Base-by-base conservation (phyloP, 208 protist species). In the Leishmania aethiopica region DNA sequence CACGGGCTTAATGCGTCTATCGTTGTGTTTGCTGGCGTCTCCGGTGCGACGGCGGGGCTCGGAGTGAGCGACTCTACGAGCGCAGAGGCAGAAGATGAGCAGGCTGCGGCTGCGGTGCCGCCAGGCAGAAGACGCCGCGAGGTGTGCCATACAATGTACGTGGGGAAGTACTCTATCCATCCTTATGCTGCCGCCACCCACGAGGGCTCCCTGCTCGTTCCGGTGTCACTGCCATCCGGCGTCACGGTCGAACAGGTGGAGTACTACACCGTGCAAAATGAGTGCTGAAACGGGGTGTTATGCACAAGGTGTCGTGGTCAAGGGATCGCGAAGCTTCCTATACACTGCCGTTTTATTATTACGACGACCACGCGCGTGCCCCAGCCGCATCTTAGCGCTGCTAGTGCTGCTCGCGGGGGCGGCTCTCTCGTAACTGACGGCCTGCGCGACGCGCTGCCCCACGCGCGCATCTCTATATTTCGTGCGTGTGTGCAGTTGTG, bases 121-220 rank as follows among this genome's bases (percentile, higher is more conserved):
- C 49, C 69, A 35, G 5, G 8, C 40, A 25, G 49, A 62, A 42
- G 73, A 25, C 17, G 15, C 28, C 57, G 57, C 55, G 57, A 42
- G 49, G 57, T 69, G 22, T 59, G 17, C n/a, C 55, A 78, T 40
- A 49, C 57, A 19, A 78, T 89, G 81, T 91, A 90, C 60, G 77
- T 89, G 47, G 89, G 89, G 10, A 80, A 83, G 42, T 88, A 93
- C 74, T 66, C 67, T 28, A 66, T 88, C 2, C 77, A 77, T 57
- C 78, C 75, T 6, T 69, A 66, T 15, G 73, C 77, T 45, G 53
- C 11, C 49, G 51, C 83, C 4, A 83, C 35, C 5, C 77, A 83
- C 66, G 67, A 86, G 6, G 83, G 47, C n/a, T 55, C 73, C 7
- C 1, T 86, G n/a, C 78, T 82, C 17, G 53, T 83, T 28, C 37